Evolutionary conservation across 2,329 filamentous ascomycete species (phyloP).

Genomic region (Fusarium hainanense): DNA sequence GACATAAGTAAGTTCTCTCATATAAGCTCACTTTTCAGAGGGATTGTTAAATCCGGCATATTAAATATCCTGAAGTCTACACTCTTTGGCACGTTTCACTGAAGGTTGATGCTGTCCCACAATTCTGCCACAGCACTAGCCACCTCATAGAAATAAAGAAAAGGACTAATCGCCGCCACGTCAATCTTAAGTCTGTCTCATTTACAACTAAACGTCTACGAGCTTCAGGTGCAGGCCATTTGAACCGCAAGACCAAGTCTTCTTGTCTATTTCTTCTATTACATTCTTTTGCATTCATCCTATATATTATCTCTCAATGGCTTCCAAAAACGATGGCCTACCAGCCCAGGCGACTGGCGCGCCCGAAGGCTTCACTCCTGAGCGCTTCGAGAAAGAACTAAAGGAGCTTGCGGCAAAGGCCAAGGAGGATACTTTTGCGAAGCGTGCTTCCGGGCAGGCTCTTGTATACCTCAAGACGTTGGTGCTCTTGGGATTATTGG

Average conservation of each 20-base stretch:
- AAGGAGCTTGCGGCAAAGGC: constrained; percentile 61
- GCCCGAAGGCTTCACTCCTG: constrained; percentile 57
- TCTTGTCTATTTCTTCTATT: constrained; percentile 12
- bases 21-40: not conserved
- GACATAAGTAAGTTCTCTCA: not conserved
- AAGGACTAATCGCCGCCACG: constrained; percentile 33
- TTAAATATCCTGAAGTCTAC: not conserved
- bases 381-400: constrained; percentile 66
- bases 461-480: constrained; percentile 52
- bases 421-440: constrained; percentile 48
- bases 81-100: not conserved
- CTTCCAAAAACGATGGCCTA: constrained; percentile 33
- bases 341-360: constrained; percentile 38
- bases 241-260: constrained; percentile 37
- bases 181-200: constrained; percentile 37
- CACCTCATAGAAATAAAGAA: constrained; percentile 33
- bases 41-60: not conserved
- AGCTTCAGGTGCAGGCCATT: constrained; percentile 50
- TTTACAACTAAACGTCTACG: constrained; percentile 37
- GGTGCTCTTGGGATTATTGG: constrained; percentile 54
- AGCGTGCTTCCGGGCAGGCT: constrained; percentile 52
- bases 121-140: constrained; percentile 39
- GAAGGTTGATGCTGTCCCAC: not conserved
- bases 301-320: constrained; percentile 28
- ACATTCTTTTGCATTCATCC: constrained; percentile 16